Evolutionary conservation across 805 yeast genomes (phyloP).

Genomic region (Zygotorulaspora sp.): DNA sequence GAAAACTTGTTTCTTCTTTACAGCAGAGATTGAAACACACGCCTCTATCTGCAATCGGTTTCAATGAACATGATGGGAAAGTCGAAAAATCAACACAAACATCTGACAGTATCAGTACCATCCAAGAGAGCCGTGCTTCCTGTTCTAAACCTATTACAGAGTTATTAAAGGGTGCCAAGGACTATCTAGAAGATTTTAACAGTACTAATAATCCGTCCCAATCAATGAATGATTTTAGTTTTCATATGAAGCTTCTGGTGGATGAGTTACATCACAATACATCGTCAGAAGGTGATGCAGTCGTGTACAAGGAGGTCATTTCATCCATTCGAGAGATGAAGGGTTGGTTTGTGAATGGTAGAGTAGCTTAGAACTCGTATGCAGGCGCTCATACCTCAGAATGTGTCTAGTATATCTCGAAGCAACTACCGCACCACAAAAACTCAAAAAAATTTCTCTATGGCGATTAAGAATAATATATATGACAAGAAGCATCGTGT

Average conservation of each 20-base stretch:
- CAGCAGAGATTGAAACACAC: conserved; percentile 30
- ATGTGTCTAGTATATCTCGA: too few species aligned
- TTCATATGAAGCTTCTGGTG: conserved; percentile 28
- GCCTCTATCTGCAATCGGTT: conserved; percentile 42
- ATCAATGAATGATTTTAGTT: conserved; percentile 27
- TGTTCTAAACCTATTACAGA: conserved; percentile 20
- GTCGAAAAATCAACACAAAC: conserved; percentile 31
- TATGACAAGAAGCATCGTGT: too few species aligned
- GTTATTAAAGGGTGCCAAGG: conserved; percentile 32
- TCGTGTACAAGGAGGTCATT: conserved; percentile 20
- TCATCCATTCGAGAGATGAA: conserved; percentile 37
- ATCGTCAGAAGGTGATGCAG: conserved; percentile 5
- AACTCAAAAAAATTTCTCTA: too few species aligned
- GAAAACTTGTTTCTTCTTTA: conserved; percentile 30
- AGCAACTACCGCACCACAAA: too few species aligned
- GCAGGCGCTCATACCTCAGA: too few species aligned
- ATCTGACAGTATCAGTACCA: conserved; percentile 20
- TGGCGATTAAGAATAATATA: background rate
- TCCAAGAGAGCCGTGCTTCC: background rate
- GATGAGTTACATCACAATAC: conserved; percentile 22
- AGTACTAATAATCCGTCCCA: conserved; percentile 13
- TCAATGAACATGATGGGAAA: conserved; percentile 37
- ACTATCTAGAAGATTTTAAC: conserved; percentile 31
- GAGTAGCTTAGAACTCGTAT: conserved; percentile 20
- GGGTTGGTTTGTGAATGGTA: conserved; percentile 41